These are phyloP conservation scores for Aspergillus sojae DNA, from an alignment of 2,329 filamentous ascomycete genomes.

Conservation along the genomic window DNA sequence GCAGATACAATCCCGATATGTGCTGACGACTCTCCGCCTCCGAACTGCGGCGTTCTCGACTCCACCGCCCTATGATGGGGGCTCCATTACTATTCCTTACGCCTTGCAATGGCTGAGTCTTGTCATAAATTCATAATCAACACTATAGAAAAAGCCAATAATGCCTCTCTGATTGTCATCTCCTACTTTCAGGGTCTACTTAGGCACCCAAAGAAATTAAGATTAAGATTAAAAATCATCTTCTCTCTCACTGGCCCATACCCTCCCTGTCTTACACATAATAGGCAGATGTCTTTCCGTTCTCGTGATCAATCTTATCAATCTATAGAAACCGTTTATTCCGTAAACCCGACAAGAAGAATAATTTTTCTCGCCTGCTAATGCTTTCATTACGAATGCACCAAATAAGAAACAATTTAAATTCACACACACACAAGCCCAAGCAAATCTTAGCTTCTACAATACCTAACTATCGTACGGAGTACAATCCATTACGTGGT, in stretches of 20 bases:
- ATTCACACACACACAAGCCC: not conserved
- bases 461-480: no score
- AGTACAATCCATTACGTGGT: not conserved
- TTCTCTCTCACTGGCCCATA: not conserved
- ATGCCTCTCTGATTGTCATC: not conserved
- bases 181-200: not conserved
- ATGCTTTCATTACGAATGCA: not conserved
- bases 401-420: not conserved
- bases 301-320: conserved; percentile 1
- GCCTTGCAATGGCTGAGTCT: not conserved
- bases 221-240: not conserved
- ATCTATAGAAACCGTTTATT: not conserved
- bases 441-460: not conserved
- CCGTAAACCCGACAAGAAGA: not conserved
- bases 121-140: not conserved
- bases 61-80: not conserved
- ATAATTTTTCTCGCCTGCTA: not conserved
- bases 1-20: not conserved
- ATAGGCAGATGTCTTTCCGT: not conserved
- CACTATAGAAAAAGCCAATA: not conserved
- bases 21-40: conserved; percentile 3
- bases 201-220: not conserved
- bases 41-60: not conserved
- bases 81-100: conserved; percentile 1
- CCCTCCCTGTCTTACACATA: not conserved